Evolutionary conservation across 768 basidiomycete species (phyloP).

Genomic region (Hypsizygus marmoreus): DNA sequence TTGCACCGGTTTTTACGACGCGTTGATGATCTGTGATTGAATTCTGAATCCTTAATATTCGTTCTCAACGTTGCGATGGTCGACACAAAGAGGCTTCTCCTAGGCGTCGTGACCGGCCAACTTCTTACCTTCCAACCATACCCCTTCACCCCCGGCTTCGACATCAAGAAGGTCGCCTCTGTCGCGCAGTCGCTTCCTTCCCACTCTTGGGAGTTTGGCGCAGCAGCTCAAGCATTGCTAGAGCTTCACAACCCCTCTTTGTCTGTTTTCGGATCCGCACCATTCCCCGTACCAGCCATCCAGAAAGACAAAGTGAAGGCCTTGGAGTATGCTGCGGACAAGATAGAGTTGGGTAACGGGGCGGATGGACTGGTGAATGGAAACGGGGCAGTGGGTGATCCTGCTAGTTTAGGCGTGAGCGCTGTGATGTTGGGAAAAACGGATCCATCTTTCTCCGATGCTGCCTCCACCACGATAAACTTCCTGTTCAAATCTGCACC

Average conservation of each 20-base stretch:
- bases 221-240: slow-evolving; percentile 27
- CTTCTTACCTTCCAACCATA: too few relatives aligned
- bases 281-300: slow-evolving; percentile 18
- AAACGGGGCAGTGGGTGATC: slow-evolving; percentile 56
- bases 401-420: slow-evolving; percentile 50
- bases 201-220: slow-evolving; percentile 34
- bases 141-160: slow-evolving; percentile 28
- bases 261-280: slow-evolving; percentile 32
- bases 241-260: slow-evolving; percentile 26
- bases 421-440: slow-evolving; percentile 42
- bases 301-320: slow-evolving; percentile 3
- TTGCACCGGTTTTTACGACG: too few relatives aligned
- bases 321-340: slow-evolving; percentile 7
- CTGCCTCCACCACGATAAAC: slow-evolving; percentile 40
- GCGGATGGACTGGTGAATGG: slow-evolving; percentile 34
- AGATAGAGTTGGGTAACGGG: slow-evolving; percentile 20
- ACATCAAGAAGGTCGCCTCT: slow-evolving; percentile 22
- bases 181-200: slow-evolving; percentile 25
- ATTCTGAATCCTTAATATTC: too few relatives aligned
- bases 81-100: too few relatives aligned
- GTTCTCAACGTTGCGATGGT: too few relatives aligned
- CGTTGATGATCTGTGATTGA: too few relatives aligned
- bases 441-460: slow-evolving; percentile 27
- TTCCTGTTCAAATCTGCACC: slow-evolving; percentile 47
- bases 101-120: too few relatives aligned